Evolutionary conservation across 441 rosid genomes (phyloP).

Genomic region (Populus hybrid): DNA sequence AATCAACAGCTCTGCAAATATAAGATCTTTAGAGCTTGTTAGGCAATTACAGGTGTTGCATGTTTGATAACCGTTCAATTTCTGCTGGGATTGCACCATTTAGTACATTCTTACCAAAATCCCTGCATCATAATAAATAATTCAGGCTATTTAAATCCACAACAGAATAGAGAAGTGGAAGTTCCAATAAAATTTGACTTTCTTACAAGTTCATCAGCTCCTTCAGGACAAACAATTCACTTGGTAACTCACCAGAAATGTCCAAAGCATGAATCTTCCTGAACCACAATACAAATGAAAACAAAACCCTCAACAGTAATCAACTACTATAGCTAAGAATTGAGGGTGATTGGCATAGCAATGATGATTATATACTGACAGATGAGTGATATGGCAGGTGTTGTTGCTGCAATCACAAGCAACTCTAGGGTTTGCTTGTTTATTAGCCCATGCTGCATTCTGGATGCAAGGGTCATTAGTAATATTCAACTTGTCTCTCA

Average conservation of each 20-base stretch:
- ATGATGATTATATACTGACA: constrained; percentile 33
- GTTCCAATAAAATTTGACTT: background rate
- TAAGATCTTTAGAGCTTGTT: background rate
- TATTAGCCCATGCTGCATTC: constrained; percentile 37
- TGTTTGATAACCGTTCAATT: constrained; percentile 40
- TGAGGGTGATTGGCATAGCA: background rate
- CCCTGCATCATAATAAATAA: constrained; percentile 28
- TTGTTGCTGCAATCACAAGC: constrained; percentile 42
- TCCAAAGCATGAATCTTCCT: constrained; percentile 65
- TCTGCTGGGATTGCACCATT: constrained; percentile 48
- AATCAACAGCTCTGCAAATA: background rate
- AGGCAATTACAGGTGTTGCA: constrained; percentile 53
- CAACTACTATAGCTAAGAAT: background rate
- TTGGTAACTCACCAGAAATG: constrained; percentile 45
- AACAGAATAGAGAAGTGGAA: background rate
- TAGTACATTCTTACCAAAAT: constrained; percentile 50
- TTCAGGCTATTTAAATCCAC: constrained; percentile 9
- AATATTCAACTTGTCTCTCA: constrained; percentile 39
- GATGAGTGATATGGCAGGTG: constrained; percentile 42
- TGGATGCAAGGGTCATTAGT: constrained; percentile 44
- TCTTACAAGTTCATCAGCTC: constrained; percentile 48
- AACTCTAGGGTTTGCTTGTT: constrained; percentile 42
- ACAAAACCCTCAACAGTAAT: background rate
- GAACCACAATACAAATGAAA: constrained; percentile 15
- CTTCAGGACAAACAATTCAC: constrained; percentile 43